phyloP scores from a whole-genome alignment of 2,329 filamentous ascomycete genomes.

The Rachicladosporium sp. region DNA sequence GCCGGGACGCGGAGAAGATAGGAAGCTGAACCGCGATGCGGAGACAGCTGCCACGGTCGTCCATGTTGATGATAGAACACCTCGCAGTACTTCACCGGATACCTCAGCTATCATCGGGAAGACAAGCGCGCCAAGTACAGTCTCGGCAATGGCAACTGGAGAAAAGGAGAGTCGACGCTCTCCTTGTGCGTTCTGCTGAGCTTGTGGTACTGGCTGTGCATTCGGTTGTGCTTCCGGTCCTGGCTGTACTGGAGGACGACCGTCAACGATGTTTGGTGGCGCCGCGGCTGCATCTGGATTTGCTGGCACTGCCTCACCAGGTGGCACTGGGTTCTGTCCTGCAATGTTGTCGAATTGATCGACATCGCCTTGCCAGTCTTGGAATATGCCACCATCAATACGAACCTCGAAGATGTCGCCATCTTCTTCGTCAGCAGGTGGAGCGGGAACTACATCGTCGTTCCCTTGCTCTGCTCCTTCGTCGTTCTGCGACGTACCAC shows the following conservation, averaged over 20 bases:
- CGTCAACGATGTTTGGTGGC: constrained; percentile 18
- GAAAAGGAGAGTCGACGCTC: constrained; percentile 36
- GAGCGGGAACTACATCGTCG: not conserved
- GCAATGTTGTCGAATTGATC: too few relatives aligned
- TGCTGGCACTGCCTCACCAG: constrained; percentile 12
- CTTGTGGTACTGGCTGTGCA: constrained; percentile 5
- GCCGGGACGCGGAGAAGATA: not conserved
- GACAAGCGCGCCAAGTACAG: constrained; percentile 56
- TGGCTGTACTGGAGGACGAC: too few relatives aligned
- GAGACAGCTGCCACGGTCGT: constrained; percentile 26
- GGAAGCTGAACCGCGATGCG: too few relatives aligned
- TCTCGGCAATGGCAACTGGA: constrained; percentile 44
- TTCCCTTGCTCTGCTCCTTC: too few relatives aligned
- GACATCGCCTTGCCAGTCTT: constrained; percentile 24
- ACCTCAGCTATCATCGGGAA: constrained; percentile 71
- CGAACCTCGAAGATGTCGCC: constrained; percentile 20
- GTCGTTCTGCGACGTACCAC: constrained; percentile 9
- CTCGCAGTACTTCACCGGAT: constrained; percentile 62
- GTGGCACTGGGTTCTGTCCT: too few relatives aligned
- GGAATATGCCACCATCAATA: constrained; percentile 28
- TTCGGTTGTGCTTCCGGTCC: constrained; percentile 4
- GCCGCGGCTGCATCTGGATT: constrained; percentile 26
- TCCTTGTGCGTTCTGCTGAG: constrained; percentile 19
- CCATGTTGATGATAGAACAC: constrained; percentile 56
- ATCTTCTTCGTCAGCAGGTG: constrained; percentile 8